Evolutionary conservation across 116 monocot genomes (phyloP).

Genomic region (Papilionanthe hybrid): DNA sequence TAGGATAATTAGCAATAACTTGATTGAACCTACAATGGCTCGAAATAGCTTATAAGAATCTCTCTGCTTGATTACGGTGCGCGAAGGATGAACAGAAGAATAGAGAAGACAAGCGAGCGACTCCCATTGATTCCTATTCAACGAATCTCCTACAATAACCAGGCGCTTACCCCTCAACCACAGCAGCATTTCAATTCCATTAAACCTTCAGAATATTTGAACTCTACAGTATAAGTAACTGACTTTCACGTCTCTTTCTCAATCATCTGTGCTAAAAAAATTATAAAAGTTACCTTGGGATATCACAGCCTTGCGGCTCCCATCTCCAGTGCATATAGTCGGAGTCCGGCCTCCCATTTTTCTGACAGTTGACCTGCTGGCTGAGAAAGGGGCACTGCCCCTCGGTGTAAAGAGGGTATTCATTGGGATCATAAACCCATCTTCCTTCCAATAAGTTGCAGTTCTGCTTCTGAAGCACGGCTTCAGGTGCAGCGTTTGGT

Average conservation of each 20-base stretch:
- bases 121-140: conserved; percentile 70
- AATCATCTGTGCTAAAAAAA: too few species aligned
- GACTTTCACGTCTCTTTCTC: background rate
- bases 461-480: background rate
- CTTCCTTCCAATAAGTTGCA: conserved; percentile 50
- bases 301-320: conserved; percentile 36
- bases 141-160: conserved; percentile 55
- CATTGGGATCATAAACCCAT: conserved; percentile 46
- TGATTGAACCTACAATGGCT: conserved; percentile 26
- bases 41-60: conserved; percentile 25
- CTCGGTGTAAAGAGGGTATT: conserved; percentile 39
- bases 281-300: conserved; percentile 32
- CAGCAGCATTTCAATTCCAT: conserved; percentile 36
- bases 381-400: conserved; percentile 45
- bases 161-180: conserved; percentile 44
- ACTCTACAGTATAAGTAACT: background rate
- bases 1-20: too few species aligned
- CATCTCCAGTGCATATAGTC: conserved; percentile 55
- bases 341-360: conserved; percentile 50
- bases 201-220: conserved; percentile 16
- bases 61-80: conserved; percentile 7
- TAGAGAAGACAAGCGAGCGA: conserved; percentile 58
- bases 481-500: background rate
- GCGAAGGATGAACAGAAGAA: conserved; percentile 23
- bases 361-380: conserved; percentile 51